Percentiles rank a stretch among this genome's conserved stretches.
These are phyloP conservation scores for Pseudogymnoascus verrucosus DNA, from an alignment of 2,329 filamentous ascomycete genomes.

Conservation along the genomic window DNA sequence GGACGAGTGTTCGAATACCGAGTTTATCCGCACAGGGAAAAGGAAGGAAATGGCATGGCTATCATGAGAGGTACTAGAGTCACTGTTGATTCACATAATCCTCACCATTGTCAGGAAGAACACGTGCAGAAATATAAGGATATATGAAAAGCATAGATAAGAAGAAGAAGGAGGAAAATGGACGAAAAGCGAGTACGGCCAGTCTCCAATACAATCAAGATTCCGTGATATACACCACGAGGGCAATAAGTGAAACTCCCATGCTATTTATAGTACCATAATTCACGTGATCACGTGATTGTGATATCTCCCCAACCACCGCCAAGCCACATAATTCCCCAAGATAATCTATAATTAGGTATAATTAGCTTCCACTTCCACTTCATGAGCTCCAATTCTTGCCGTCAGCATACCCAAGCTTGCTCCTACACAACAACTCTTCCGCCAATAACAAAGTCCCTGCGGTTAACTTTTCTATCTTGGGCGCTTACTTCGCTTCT, in stretches of 20 bases:
- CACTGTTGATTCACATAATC: not conserved
- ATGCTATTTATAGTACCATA: not conserved
- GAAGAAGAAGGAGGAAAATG: not conserved
- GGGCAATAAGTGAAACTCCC: not conserved
- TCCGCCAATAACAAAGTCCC: not conserved
- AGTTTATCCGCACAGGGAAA: not conserved
- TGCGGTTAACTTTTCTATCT: not conserved
- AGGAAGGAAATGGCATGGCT: not conserved
- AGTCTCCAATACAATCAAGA: not conserved
- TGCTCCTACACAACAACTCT: not conserved
- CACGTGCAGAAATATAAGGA: not conserved
- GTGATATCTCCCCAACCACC: not conserved
- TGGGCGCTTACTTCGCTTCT: not conserved
- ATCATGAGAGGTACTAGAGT: not conserved
- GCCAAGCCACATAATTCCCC: not conserved
- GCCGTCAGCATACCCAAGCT: not conserved
- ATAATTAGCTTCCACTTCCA: not conserved
- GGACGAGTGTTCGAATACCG: not conserved
- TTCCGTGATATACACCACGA: not conserved
- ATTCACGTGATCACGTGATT: not conserved
- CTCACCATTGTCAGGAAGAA: not conserved
- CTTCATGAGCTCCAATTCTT: not conserved
- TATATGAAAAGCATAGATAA: not conserved
- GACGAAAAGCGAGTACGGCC: not conserved
- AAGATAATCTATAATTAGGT: not conserved